A percentile compares a stretch with the other conserved stretches of the same genome.
Conservation (phyloP, 768 basidiomycete species). For the Cubamyces sp. region DNA sequence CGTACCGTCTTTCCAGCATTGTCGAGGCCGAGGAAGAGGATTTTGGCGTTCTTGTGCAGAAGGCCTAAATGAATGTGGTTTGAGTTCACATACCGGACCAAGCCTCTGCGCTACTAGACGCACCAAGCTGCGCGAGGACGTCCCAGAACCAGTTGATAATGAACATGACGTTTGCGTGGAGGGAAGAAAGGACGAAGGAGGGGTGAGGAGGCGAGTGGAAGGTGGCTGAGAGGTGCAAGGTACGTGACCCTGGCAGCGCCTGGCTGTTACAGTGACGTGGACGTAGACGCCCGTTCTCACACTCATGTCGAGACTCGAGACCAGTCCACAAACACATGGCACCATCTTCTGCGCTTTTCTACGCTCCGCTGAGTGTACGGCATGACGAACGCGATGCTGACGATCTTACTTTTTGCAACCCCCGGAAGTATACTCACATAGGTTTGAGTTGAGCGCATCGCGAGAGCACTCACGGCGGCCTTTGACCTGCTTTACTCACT, state of each 20-base stretch:
- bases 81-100: neutral
- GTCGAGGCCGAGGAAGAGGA: conserved; percentile 97
- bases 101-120: conserved; percentile 29
- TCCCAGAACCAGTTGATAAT: conserved; percentile 98
- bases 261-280: conserved; percentile 22
- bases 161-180: conserved; percentile 61
- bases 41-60: conserved; percentile 98
- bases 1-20: conserved; percentile 98
- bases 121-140: conserved; percentile 90
- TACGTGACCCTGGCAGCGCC: conserved; percentile 3
- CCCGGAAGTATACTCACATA: too few relatives aligned
- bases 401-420: too few relatives aligned
- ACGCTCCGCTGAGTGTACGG: too few relatives aligned
- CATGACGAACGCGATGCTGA: too few relatives aligned
- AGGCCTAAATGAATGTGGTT: conserved; percentile 55
- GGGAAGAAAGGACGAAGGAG: conserved; percentile 3
- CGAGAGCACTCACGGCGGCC: too few relatives aligned
- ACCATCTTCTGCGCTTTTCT: neutral
- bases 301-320: conserved; percentile 8
- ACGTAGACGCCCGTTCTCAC: conserved; percentile 18
- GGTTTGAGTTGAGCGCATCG: too few relatives aligned
- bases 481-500: too few relatives aligned
- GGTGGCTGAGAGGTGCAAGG: conserved; percentile 15
- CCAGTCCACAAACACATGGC: conserved; percentile 3
- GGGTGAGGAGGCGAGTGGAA: conserved; percentile 17